phyloP scores from a whole-genome alignment of 73 alveolate genomes.

The Diophrys sp. region DNA sequence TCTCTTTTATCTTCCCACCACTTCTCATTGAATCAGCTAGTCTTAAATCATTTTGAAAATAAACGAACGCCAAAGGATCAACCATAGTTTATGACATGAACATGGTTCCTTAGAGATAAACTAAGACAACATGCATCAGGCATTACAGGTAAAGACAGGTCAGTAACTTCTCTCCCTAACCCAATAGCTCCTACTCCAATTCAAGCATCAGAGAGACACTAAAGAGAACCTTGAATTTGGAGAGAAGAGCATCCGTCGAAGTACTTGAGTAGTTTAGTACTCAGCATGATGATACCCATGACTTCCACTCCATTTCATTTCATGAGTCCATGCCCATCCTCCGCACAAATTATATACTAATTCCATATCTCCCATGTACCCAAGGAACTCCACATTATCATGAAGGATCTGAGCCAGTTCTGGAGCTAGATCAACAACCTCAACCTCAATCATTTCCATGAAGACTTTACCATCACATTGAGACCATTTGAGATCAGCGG shows the following conservation, averaged over 20 bases:
- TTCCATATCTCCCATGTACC: conserved; percentile 61
- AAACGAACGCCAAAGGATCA: too few relatives aligned
- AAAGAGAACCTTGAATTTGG: too few relatives aligned
- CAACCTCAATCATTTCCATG: conserved; percentile 44
- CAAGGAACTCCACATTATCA: conserved; percentile 38
- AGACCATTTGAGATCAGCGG: conserved; percentile 44
- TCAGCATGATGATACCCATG: conserved; percentile 33
- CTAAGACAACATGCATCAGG: too few relatives aligned
- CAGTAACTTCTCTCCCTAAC: too few relatives aligned
- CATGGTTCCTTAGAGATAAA: too few relatives aligned
- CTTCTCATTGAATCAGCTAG: conserved; percentile 49
- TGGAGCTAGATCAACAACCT: conserved; percentile 45
- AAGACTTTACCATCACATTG: conserved; percentile 50
- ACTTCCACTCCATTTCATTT: conserved; percentile 44
- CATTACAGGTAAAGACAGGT: too few relatives aligned
- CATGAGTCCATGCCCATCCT: conserved; percentile 53
- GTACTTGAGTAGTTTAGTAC: too few relatives aligned
- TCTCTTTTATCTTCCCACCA: conserved; percentile 33
- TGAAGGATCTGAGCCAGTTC: conserved; percentile 30
- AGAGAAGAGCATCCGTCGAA: too few relatives aligned
- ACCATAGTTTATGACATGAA: too few relatives aligned
- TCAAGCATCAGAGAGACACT: too few relatives aligned
- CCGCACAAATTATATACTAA: conserved; percentile 62
- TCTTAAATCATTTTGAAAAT: too few relatives aligned
- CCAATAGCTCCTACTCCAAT: too few relatives aligned